These are phyloP conservation scores for Stylosanthes scabra DNA, from an alignment of 331 rosid genomes.

Conservation along the genomic window DNA sequence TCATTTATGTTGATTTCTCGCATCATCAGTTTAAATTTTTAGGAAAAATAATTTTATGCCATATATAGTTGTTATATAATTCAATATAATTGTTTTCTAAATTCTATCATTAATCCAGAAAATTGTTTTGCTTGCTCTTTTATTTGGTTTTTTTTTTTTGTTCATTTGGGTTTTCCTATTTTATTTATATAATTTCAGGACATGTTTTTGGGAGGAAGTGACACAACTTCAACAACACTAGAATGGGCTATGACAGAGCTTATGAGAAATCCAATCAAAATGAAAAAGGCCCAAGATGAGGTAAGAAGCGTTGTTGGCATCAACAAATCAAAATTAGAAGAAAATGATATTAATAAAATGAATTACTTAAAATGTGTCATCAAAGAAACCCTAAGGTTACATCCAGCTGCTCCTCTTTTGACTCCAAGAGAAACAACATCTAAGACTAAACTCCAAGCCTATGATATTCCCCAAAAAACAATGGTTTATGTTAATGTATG, in stretches of 20 bases:
- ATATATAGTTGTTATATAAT: too few relatives aligned
- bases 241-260: slow-evolving; percentile 66
- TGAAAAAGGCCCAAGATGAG: slow-evolving; percentile 63
- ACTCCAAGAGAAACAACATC: slow-evolving; percentile 28
- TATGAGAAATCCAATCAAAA: slow-evolving; percentile 35
- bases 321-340: slow-evolving; percentile 34
- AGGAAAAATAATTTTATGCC: too few relatives aligned
- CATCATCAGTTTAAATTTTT: too few relatives aligned
- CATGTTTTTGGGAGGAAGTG: slow-evolving; percentile 45
- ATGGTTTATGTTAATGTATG: slow-evolving; percentile 51
- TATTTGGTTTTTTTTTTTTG: too few relatives aligned
- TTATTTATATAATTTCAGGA: slow-evolving; percentile 23
- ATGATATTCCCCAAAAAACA: slow-evolving; percentile 53
- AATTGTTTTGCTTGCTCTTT: too few relatives aligned
- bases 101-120: too few relatives aligned
- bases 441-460: slow-evolving; percentile 42
- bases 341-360: slow-evolving; percentile 30
- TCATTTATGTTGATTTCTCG: too few relatives aligned
- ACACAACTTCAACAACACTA: slow-evolving; percentile 42
- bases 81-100: too few relatives aligned
- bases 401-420: slow-evolving; percentile 38
- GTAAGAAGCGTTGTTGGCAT: slow-evolving; percentile 37
- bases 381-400: slow-evolving; percentile 37
- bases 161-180: too few relatives aligned
- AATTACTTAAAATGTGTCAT: slow-evolving; percentile 34